A percentile compares a stretch with the other conserved stretches of the same genome.
Conservation (phyloP, 1,284 basidiomycete genomes). For the Schizopora paradoxa region DNA sequence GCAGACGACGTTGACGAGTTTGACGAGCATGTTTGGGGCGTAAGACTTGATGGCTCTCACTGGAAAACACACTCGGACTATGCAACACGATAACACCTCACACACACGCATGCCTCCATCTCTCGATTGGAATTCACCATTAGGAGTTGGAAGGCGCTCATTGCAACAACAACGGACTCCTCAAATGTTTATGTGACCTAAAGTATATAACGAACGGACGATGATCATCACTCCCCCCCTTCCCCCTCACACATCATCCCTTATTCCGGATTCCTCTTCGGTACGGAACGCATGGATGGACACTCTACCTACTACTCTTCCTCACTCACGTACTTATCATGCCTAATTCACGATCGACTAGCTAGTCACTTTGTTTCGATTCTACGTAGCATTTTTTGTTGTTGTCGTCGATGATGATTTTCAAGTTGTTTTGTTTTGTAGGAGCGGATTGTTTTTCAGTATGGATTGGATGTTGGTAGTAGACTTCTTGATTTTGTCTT, state of each 20-base stretch:
- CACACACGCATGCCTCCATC: too few species aligned
- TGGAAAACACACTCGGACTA: neutral
- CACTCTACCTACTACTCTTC: too few species aligned
- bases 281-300: too few species aligned
- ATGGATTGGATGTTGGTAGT: neutral
- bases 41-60: too few species aligned
- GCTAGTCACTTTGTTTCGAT: too few species aligned
- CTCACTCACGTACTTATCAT: too few species aligned
- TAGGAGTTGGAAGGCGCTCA: too few species aligned
- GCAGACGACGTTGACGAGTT: conserved; percentile 4
- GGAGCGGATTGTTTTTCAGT: neutral
- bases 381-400: neutral
- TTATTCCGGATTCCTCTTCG: too few species aligned
- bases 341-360: too few species aligned
- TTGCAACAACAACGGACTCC: neutral
- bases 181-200: neutral
- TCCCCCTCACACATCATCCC: too few species aligned
- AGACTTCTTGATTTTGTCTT: neutral
- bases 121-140: too few species aligned
- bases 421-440: neutral
- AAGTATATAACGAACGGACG: neutral
- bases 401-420: neutral
- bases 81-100: neutral
- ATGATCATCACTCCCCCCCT: neutral
- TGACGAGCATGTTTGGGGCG: conserved; percentile 13